Conservation (phyloP, 305 asterid species). For the Petunia hybrid region DNA sequence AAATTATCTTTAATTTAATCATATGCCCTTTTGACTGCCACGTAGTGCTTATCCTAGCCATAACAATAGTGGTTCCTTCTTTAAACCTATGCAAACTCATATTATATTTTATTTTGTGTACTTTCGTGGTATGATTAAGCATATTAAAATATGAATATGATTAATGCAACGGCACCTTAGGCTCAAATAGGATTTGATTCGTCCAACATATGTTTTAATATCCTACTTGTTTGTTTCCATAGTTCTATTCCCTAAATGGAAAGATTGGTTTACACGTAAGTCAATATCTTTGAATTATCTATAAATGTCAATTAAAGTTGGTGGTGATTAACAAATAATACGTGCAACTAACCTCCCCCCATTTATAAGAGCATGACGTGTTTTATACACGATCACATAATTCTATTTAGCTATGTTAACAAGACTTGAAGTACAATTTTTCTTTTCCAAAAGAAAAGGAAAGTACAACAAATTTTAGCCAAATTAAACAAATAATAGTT, state of each 20-base stretch:
- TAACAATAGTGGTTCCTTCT: background rate
- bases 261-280: background rate
- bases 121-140: slow-evolving; percentile 5
- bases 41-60: slow-evolving; percentile 12
- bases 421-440: slow-evolving; percentile 9
- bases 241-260: background rate
- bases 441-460: too few relatives aligned
- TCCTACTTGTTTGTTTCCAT: background rate
- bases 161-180: slow-evolving; percentile 4
- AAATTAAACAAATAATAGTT: background rate
- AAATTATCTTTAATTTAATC: slow-evolving; percentile 27
- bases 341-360: background rate
- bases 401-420: background rate
- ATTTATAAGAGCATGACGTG: background rate
- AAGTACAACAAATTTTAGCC: background rate
- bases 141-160: slow-evolving; percentile 3
- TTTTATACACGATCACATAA: background rate
- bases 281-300: background rate
- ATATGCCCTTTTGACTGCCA: slow-evolving; percentile 23
- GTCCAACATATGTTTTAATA: slow-evolving; percentile 23
- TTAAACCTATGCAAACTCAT: background rate
- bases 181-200: slow-evolving; percentile 14
- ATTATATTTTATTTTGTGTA: slow-evolving; percentile 8
- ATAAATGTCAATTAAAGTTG: slow-evolving; percentile 17
- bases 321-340: slow-evolving; percentile 15